These are phyloP conservation scores for Mayamaea pseudoterrestris DNA, from an alignment of 108 stramenopile species.

Conservation along the genomic window DNA sequence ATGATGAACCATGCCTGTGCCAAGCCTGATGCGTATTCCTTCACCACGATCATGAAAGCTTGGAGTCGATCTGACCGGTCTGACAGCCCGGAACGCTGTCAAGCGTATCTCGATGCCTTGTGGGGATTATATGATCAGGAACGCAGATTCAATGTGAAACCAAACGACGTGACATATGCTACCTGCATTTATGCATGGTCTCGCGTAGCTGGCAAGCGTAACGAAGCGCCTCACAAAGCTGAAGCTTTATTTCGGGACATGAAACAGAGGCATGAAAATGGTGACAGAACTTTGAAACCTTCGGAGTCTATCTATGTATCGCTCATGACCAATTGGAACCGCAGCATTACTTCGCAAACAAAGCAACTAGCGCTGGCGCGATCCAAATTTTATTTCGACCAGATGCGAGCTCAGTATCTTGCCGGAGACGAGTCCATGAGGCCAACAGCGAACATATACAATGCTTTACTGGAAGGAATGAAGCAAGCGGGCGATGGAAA, in stretches of 20 bases:
- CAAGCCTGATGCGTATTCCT: slow-evolving; percentile 1
- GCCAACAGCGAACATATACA: background rate
- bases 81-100: background rate
- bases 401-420: background rate
- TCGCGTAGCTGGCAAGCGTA: background rate
- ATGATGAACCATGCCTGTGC: background rate
- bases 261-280: background rate
- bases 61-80: background rate
- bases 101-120: background rate
- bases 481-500: background rate
- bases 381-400: background rate
- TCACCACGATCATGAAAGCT: slow-evolving; percentile 1
- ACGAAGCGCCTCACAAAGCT: background rate
- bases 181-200: background rate
- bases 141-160: background rate
- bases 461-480: background rate
- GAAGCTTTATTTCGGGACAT: background rate
- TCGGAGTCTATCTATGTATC: background rate
- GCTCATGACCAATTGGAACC: background rate
- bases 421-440: background rate
- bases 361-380: background rate
- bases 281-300: background rate
- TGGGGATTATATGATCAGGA: background rate
- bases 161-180: slow-evolving; percentile 1
- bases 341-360: too few relatives aligned